phyloP scores from a whole-genome alignment of 2,329 filamentous ascomycete genomes.

The Ploettnerulaceae sp. region DNA sequence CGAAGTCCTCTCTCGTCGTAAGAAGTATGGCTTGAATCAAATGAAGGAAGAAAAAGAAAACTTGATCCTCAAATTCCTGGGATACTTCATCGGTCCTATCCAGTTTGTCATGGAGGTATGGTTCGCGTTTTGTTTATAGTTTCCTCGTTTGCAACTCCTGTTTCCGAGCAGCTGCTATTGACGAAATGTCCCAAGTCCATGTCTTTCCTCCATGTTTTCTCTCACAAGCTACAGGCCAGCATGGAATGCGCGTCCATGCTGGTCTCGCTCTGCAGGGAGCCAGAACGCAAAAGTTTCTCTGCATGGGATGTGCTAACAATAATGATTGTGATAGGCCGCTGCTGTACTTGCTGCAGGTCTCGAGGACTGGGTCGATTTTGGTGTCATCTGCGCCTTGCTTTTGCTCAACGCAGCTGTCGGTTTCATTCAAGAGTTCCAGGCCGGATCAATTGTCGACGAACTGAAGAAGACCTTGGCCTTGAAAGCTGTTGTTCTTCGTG shows the following conservation, averaged over 20 bases:
- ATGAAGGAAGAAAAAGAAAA: constrained; percentile 93
- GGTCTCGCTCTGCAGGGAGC: background rate
- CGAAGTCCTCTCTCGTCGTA: constrained; percentile 59
- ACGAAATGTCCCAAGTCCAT: background rate
- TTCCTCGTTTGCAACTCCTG: constrained; percentile 16
- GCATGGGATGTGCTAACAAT: constrained; percentile 15
- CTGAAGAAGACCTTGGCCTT: constrained; percentile 86
- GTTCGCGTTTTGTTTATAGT: constrained; percentile 17
- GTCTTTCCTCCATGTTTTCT: background rate
- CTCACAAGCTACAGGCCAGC: background rate
- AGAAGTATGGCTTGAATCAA: constrained; percentile 78
- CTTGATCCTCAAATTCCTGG: constrained; percentile 72
- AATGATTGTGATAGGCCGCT: constrained; percentile 42
- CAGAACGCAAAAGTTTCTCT: background rate
- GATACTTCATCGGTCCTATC: constrained; percentile 83
- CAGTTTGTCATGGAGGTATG: constrained; percentile 90
- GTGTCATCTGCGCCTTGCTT: constrained; percentile 80
- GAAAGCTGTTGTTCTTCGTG: constrained; percentile 82
- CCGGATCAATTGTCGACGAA: constrained; percentile 84
- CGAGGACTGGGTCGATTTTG: constrained; percentile 87
- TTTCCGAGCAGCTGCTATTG: background rate
- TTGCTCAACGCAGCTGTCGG: constrained; percentile 81
- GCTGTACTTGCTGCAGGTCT: constrained; percentile 79
- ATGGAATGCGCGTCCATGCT: too few species aligned
- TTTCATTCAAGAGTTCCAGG: constrained; percentile 86